These are phyloP conservation scores for Aureobasidium lini DNA, from an alignment of 2,329 filamentous ascomycete genomes.

Conservation along the genomic window DNA sequence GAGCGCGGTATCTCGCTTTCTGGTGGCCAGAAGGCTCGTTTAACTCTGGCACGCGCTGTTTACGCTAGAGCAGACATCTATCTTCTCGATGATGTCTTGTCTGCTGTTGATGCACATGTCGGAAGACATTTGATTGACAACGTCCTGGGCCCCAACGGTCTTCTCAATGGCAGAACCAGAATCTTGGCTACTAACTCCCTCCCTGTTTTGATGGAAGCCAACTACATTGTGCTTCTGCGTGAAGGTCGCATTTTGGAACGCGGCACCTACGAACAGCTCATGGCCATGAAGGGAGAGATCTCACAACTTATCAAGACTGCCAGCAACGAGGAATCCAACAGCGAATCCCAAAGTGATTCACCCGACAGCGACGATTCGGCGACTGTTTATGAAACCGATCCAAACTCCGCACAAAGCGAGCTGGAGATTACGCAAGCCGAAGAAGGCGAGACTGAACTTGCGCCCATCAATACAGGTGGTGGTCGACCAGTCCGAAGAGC, in stretches of 20 bases:
- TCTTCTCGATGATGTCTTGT: constrained; percentile 86
- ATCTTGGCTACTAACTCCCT: constrained; percentile 95
- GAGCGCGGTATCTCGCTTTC: constrained; percentile 95
- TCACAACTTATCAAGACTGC: constrained; percentile 74
- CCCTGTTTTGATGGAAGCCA: constrained; percentile 77
- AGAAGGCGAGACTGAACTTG: constrained; percentile 67
- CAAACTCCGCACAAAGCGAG: constrained; percentile 39
- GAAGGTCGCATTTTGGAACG: constrained; percentile 78
- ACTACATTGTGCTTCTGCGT: constrained; percentile 78
- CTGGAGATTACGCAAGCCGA: constrained; percentile 55
- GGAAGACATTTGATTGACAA: constrained; percentile 91
- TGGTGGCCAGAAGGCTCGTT: constrained; percentile 89
- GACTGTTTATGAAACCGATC: constrained; percentile 46
- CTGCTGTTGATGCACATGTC: constrained; percentile 96
- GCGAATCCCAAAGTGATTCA: constrained; percentile 31
- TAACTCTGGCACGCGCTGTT: constrained; percentile 86
- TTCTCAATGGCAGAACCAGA: constrained; percentile 78
- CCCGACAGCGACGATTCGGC: constrained; percentile 63
- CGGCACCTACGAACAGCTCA: constrained; percentile 82
- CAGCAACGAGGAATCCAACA: constrained; percentile 44
- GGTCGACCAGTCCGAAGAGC: constrained; percentile 51
- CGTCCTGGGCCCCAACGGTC: constrained; percentile 76
- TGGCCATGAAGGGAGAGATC: constrained; percentile 90
- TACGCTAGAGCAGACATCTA: constrained; percentile 97
- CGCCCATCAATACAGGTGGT: constrained; percentile 57